Evolutionary conservation across 768 basidiomycete species (phyloP), one percentile per base, ranked within the genome.

Genomic region (Lactifluus subvellereus): DNA sequence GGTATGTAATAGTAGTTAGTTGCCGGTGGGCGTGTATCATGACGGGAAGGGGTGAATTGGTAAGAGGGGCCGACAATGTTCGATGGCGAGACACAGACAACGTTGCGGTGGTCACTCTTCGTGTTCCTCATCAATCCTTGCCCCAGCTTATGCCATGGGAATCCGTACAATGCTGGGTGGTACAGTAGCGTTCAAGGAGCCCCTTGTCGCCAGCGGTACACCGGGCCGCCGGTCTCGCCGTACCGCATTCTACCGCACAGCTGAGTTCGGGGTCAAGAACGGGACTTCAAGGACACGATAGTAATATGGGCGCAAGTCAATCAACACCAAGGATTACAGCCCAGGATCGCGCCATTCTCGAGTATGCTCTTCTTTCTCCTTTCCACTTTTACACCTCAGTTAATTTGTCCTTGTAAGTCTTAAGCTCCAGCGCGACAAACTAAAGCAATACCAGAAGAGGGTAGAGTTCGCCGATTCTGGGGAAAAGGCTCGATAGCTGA

Each of bases 401-500:
- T 56, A 69, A 64, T 58, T 56, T 71, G 35, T 73, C 27, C 1
- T 49, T 27, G 18, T 38, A 60, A 98, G 96, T 72, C 82, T 99
- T 68, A 98, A 99, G 76, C 74, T 97, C 51, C 97, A 99, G 74
- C 82, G 97, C 38, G 97, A 99, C 76, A 98, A 95, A 74, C 77
- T 99, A 65, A 89, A 84, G 73, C 91, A 95, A 73, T 99, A 98
- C 71, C 97, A 96, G 82, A 92, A 87, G 79, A 88, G 88, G 82
- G 96, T 91, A 61, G 33, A 79, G 49, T 22, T 61, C 30, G 16
- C 38, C 32, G 52, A 54, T 16, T 22, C 14, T 35, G 45, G 58
- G 37, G 27, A 16, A 45, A 35, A 53, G 3, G 18, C 30, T 16
- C 27, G 4, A 27, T 38, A 40, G 33, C 33, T 58, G 56, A 52